Conservation (phyloP, 2,329 filamentous ascomycete genomes). For the Zymoseptoria ardabiliae region DNA sequence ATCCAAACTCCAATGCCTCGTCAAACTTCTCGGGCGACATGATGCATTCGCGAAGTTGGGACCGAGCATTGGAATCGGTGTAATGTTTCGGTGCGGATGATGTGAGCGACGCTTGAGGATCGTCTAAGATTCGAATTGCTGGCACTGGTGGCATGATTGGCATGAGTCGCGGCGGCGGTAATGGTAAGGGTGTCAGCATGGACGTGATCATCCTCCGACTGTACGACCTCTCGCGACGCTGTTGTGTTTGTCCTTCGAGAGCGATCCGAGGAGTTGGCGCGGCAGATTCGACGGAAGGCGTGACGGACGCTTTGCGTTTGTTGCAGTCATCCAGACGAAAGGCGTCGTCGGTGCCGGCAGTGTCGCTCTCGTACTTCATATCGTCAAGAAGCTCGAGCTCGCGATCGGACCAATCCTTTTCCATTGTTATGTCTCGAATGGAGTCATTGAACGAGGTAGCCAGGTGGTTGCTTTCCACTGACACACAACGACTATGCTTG, state of each 20-base stretch:
- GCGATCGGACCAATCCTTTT: constrained; percentile 14
- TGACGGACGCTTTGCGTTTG: not conserved
- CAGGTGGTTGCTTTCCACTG: not conserved
- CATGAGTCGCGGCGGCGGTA: constrained; percentile 24
- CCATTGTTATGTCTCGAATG: constrained; percentile 4
- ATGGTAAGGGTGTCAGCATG: constrained; percentile 19
- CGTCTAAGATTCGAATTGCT: not conserved
- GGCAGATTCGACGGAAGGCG: not conserved
- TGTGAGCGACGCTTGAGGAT: not conserved
- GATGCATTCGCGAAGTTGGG: constrained; percentile 78
- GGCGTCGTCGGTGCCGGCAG: not conserved
- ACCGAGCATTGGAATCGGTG: constrained; percentile 78
- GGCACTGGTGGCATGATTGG: constrained; percentile 20
- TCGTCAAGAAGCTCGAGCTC: constrained; percentile 1
- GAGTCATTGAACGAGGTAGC: not conserved
- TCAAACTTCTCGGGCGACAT: constrained; percentile 92
- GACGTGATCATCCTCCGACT: constrained; percentile 3
- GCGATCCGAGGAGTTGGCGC: not conserved
- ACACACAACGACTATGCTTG: not conserved
- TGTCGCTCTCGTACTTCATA: not conserved
- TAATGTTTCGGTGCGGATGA: constrained; percentile 54
- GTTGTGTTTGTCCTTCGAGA: not conserved
- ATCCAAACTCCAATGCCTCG: constrained; percentile 89
- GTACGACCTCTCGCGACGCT: constrained; percentile 9
- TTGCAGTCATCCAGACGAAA: not conserved